Evolutionary conservation across 345 rosid genomes (phyloP), one percentile per base, ranked within the genome.

Genomic region (Theobroma cacao): DNA sequence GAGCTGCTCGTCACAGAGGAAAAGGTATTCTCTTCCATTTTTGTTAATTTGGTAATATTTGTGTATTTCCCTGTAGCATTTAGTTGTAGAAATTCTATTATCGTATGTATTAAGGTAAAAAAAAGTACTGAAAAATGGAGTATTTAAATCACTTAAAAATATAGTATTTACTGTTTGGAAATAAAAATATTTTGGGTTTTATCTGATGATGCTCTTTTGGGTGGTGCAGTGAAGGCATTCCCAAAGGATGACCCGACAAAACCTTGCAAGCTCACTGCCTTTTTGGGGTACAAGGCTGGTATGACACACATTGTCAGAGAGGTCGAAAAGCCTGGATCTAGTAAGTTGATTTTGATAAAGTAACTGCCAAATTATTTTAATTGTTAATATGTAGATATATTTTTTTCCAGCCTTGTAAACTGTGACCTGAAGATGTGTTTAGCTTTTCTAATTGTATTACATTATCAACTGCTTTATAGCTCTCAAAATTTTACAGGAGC

Each of bases 271-370:
- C 87, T 93, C 31, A 93, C 97, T n/a, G 92, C 98, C 58, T 92
- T 93, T 85, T 43, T 93, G 86, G 97, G 97, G 61, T 92, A 93
- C 87, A 92, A 93, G 82, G 98, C 98, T 83, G 95, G 98, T 5
- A 93, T 91, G 98, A 92, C 98, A 15, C 98, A 93, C 84, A 93
- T 93, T 87, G 96, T 93, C 48, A 80, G 97, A 69, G 98, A 93
- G 70, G 98, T 93, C 1, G 97, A 91, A 58, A 93, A 93, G 36
- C 97, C 98, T 2, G 97, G 98, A 78, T 93, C 98, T 33, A 93
- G 97, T 91, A 83, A 88, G 94, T 41, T 17, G 4, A 1, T 65
- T 64, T 28, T 8, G 18, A 41, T 71, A n/a, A 80, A 47, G 5
- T 4, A n/a, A 28, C 64, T 53, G 64, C 18, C 13, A 0, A 20